Conservation (phyloP, 352 stramenopile species). For the Thalassiosira hispida region DNA sequence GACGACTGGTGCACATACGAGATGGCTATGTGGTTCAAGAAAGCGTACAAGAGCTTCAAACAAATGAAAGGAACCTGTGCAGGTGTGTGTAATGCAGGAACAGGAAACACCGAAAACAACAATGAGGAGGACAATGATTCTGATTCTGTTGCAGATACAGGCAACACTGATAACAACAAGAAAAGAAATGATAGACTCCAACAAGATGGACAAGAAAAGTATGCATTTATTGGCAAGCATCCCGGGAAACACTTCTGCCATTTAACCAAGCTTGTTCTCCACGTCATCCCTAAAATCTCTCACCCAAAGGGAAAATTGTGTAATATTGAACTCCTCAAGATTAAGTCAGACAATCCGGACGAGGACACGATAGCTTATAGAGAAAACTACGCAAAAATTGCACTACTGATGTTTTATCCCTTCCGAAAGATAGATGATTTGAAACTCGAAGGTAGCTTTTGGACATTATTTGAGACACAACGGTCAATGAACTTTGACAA, state of each 20-base stretch:
- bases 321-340: conserved; percentile 26
- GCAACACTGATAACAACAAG: not conserved
- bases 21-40: conserved; percentile 17
- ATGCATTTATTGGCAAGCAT: conserved; percentile 6
- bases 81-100: not conserved
- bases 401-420: conserved; percentile 48
- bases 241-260: conserved; percentile 4
- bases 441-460: conserved; percentile 10
- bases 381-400: conserved; percentile 42
- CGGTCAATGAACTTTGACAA: conserved; percentile 4
- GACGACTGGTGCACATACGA: conserved; percentile 10
- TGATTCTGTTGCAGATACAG: not conserved
- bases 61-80: not conserved
- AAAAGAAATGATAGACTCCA: too few relatives aligned
- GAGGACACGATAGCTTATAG: conserved; percentile 5
- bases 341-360: not conserved
- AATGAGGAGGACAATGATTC: conserved; percentile 16
- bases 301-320: conserved; percentile 23
- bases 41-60: conserved; percentile 15
- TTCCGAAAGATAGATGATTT: conserved; percentile 7
- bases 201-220: too few relatives aligned
- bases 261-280: not conserved
- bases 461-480: conserved; percentile 18
- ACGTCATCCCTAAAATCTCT: conserved; percentile 14
- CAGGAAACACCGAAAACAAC: not conserved